These are phyloP conservation scores for Aspergillus fumigatus DNA, from an alignment of 2,329 filamentous ascomycete species.

Conservation along the genomic window DNA sequence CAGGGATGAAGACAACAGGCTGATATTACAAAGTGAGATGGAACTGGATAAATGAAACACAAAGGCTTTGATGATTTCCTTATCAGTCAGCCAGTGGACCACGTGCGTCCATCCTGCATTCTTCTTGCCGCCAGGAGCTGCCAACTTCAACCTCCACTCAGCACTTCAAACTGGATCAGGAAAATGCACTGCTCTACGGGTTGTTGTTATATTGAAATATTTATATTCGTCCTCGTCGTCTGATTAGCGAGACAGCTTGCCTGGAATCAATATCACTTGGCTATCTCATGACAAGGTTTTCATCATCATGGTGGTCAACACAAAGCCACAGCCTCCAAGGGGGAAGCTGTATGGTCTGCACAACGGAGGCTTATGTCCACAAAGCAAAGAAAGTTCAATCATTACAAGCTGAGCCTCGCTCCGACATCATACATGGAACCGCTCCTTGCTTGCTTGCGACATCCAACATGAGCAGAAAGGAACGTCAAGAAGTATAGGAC, in stretches of 20 bases:
- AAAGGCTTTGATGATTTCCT: background rate
- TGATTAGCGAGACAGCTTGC: background rate
- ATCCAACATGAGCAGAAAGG: constrained; percentile 19
- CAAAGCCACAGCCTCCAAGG: background rate
- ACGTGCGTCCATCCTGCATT: background rate
- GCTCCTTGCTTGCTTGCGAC: constrained; percentile 29
- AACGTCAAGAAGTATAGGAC: constrained; percentile 16
- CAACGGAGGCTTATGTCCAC: constrained; percentile 2
- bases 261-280: background rate
- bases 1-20: background rate
- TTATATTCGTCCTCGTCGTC: background rate
- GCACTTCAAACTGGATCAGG: background rate
- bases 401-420: constrained; percentile 17
- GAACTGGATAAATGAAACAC: background rate
- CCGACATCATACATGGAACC: constrained; percentile 20
- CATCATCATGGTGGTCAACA: constrained; percentile 8
- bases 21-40: background rate
- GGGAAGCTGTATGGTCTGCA: constrained; percentile 1
- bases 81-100: background rate
- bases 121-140: background rate
- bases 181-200: background rate
- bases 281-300: constrained; percentile 1
- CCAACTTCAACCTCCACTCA: background rate
- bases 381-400: constrained; percentile 12
- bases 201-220: background rate